Conservation (phyloP, 768 basidiomycete genomes). For the Cystobasidium tubakii region DNA sequence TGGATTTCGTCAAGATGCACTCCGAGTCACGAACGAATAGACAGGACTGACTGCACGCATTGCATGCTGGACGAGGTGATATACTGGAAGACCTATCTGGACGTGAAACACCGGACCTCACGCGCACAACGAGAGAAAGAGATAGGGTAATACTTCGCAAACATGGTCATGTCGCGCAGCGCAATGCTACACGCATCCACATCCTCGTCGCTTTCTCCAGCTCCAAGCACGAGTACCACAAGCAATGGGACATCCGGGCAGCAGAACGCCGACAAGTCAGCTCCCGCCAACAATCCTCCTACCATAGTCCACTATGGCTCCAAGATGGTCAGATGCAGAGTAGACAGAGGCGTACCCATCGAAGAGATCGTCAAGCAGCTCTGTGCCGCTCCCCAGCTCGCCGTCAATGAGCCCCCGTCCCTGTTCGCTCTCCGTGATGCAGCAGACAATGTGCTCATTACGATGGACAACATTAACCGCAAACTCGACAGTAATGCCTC, state of each 20-base stretch:
- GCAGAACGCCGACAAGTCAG: background rate
- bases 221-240: too few species aligned
- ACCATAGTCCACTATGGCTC: background rate
- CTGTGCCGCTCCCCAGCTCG: constrained; percentile 51
- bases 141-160: too few species aligned
- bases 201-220: too few species aligned
- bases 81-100: too few species aligned
- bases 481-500: constrained; percentile 60
- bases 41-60: too few species aligned
- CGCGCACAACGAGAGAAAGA: too few species aligned
- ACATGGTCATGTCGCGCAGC: background rate
- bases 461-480: constrained; percentile 74
- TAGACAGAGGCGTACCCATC: constrained; percentile 26
- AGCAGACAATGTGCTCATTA: constrained; percentile 69
- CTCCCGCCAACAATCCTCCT: background rate
- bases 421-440: constrained; percentile 76
- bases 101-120: too few species aligned
- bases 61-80: too few species aligned
- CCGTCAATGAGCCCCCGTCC: constrained; percentile 66
- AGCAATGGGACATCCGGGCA: too few species aligned
- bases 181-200: too few species aligned
- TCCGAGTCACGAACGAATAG: too few species aligned
- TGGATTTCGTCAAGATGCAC: too few species aligned
- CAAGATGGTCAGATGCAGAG: constrained; percentile 16
- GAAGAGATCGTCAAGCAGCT: constrained; percentile 38